A percentile compares a stretch with the other conserved stretches of the same genome.
phyloP scores from a whole-genome alignment of 495 filamentous ascomycete genomes.

The Podospora pseudopauciseta region DNA sequence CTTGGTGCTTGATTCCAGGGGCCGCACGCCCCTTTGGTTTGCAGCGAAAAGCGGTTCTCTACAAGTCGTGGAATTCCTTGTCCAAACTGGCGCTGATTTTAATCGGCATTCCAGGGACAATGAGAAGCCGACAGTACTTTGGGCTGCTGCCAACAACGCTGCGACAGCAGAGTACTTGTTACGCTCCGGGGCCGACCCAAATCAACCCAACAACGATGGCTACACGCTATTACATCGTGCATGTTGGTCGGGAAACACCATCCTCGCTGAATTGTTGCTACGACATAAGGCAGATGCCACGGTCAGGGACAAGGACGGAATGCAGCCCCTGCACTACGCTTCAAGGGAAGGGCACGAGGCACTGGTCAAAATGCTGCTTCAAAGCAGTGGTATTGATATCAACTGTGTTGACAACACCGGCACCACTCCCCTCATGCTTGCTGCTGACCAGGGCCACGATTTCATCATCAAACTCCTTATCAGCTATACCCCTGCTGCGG shows the following conservation, averaged over 20 bases:
- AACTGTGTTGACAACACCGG: conserved; percentile 6
- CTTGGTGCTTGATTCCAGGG: neutral
- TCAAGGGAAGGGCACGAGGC: conserved; percentile 14
- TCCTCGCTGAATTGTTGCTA: conserved; percentile 7
- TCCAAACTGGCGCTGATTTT: conserved; percentile 9
- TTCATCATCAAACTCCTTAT: conserved; percentile 11
- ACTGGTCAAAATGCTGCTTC: conserved; percentile 14
- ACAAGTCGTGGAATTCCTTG: conserved; percentile 12
- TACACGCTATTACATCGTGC: conserved; percentile 13
- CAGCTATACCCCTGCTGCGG: neutral
- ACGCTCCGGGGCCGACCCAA: conserved; percentile 14
- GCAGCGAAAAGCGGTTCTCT: conserved; percentile 7
- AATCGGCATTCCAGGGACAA: conserved; percentile 1
- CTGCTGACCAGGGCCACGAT: conserved; percentile 10
- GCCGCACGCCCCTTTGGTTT: conserved; percentile 12
- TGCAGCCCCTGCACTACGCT: conserved; percentile 28
- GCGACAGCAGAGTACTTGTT: conserved; percentile 5
- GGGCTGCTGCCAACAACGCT: conserved; percentile 1
- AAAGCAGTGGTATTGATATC: neutral
- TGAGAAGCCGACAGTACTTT: conserved; percentile 15
- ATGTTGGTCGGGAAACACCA: neutral
- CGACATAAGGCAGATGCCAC: conserved; percentile 5
- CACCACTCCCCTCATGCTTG: conserved; percentile 14
- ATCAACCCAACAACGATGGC: conserved; percentile 4
- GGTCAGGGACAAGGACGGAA: conserved; percentile 16